Conservation (phyloP, 1,139 yeast genomes). For the Kurtzmaniella natalensis region DNA sequence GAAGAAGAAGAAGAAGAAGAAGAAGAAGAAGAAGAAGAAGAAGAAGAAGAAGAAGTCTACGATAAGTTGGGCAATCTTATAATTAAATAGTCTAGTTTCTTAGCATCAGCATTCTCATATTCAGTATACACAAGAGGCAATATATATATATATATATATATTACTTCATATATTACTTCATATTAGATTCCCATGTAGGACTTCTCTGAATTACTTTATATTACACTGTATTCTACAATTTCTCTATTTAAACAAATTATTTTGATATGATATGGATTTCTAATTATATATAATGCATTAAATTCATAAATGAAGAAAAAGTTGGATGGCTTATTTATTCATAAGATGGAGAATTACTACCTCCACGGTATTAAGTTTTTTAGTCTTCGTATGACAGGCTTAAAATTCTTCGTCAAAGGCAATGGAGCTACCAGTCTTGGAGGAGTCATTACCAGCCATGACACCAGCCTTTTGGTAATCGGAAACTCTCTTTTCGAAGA, state of each 20-base stretch:
- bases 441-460: constrained; percentile 52
- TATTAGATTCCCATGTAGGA: too few species aligned
- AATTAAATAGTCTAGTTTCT: constrained; percentile 3
- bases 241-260: background rate
- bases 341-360: background rate
- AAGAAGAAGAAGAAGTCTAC: constrained; percentile 4
- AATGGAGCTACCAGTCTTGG: constrained; percentile 30
- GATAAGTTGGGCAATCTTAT: constrained; percentile 7
- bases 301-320: background rate
- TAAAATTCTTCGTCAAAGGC: constrained; percentile 49
- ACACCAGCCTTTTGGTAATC: constrained; percentile 99
- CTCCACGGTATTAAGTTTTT: constrained; percentile 1
- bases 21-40: constrained; percentile 1
- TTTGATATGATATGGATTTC: background rate
- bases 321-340: too few species aligned
- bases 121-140: too few species aligned
- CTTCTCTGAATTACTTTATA: background rate
- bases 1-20: constrained; percentile 5
- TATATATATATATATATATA: too few species aligned
- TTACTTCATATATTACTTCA: too few species aligned
- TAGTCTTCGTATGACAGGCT: constrained; percentile 8
- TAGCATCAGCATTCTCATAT: background rate
- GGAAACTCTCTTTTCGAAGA: constrained; percentile 97
- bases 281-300: constrained; percentile 1
- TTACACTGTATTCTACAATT: background rate